Evolutionary conservation across 2,329 filamentous ascomycete genomes (phyloP).

Genomic region (Neoascochyta sp.): DNA sequence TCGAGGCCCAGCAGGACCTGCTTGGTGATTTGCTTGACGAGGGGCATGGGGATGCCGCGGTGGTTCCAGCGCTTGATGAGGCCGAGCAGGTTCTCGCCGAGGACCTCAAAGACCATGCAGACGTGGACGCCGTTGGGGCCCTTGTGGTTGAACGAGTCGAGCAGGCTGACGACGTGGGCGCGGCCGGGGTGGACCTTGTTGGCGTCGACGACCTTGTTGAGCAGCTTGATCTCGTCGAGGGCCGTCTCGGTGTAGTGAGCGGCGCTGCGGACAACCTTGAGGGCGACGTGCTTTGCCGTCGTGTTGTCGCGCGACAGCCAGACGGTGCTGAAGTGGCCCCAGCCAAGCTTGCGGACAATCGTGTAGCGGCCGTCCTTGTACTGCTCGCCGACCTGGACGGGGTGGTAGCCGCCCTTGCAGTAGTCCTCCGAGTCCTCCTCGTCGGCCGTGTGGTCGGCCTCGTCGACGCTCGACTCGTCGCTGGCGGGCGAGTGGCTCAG

Average conservation of each 20-base stretch:
- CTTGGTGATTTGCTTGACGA: constrained; percentile 98
- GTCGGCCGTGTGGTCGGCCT: constrained; percentile 85
- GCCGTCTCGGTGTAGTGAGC: constrained; percentile 99
- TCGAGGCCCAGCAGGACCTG: constrained; percentile 93
- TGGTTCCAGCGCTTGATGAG: constrained; percentile 99
- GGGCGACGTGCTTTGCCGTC: constrained; percentile 87
- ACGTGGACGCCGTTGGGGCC: constrained; percentile 94
- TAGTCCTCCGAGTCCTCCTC: constrained; percentile 99
- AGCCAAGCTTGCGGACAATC: constrained; percentile 91
- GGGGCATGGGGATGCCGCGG: constrained; percentile 88
- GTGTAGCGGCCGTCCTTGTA: constrained; percentile 98
- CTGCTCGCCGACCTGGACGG: constrained; percentile 87
- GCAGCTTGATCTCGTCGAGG: constrained; percentile 96
- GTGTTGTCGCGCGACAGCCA: constrained; percentile 80
- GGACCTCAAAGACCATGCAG: constrained; percentile 98
- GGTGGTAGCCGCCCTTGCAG: constrained; percentile 98
- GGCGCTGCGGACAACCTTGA: constrained; percentile 96
- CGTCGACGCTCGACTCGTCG: constrained; percentile 74
- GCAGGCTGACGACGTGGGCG: constrained; percentile 89
- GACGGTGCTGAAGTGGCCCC: constrained; percentile 99
- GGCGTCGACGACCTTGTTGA: constrained; percentile 93
- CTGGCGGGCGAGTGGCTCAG: constrained; percentile 73
- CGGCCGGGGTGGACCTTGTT: constrained; percentile 93
- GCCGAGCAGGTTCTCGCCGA: constrained; percentile 90
- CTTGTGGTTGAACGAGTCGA: constrained; percentile 97